Conservation (phyloP, 2,329 filamentous ascomycete genomes). For the Aspergillus hortae region DNA sequence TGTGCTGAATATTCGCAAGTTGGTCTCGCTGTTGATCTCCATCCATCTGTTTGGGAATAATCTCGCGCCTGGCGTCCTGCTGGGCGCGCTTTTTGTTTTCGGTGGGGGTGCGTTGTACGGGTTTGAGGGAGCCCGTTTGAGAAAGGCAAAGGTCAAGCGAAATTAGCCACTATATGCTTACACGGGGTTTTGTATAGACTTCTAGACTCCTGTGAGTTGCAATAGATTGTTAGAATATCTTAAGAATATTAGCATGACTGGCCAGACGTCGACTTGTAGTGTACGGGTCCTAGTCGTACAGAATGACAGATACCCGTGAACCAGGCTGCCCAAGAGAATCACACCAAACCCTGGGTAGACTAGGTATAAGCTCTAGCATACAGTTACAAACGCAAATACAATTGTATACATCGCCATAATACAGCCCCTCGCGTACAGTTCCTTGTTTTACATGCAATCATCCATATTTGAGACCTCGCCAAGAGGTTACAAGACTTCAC, state of each 20-base stretch:
- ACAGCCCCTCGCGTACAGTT: background rate
- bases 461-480: background rate
- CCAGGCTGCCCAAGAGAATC: background rate
- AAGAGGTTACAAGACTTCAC: slow-evolving; percentile 76
- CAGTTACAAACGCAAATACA: slow-evolving; percentile 4
- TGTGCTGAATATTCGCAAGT: slow-evolving; percentile 89
- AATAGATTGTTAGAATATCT: slow-evolving; percentile 6
- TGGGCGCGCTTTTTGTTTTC: slow-evolving; percentile 84
- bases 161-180: background rate
- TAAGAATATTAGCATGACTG: background rate
- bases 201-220: background rate
- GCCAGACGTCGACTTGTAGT: too few species aligned
- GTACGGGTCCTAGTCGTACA: background rate
- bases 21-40: slow-evolving; percentile 84
- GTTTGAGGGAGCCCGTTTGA: slow-evolving; percentile 55
- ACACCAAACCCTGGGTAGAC: background rate
- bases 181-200: background rate
- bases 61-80: slow-evolving; percentile 69
- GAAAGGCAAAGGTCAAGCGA: slow-evolving; percentile 21
- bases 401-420: background rate
- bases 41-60: slow-evolving; percentile 92
- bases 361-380: slow-evolving; percentile 1
- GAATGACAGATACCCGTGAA: background rate
- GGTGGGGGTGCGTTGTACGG: slow-evolving; percentile 88
- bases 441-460: background rate